Evolutionary conservation across 2,329 filamentous ascomycete genomes (phyloP), one percentile per base, ranked within the genome.

Genomic region (Penicillium palitans): DNA sequence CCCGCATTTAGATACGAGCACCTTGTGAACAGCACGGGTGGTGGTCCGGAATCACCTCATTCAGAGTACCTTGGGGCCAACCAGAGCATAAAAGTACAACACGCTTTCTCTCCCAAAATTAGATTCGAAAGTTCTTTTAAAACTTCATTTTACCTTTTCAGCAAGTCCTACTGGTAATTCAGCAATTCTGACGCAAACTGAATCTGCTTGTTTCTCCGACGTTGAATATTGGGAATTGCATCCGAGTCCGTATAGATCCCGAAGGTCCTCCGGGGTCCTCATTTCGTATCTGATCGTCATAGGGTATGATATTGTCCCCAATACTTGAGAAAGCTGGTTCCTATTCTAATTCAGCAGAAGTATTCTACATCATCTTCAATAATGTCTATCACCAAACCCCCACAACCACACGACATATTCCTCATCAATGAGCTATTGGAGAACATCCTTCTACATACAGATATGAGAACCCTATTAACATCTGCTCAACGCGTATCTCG

Each of bases 381-480:
- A 19, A 57, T 57, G 55, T 54, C 55, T 41, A 39, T 10, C 17
- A 48, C 4, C 33, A 37, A 41, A 17, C 8, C 42, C 37, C 41
- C 42, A 13, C 31, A 53, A 27, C 50, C 55, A 4, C 55, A 57
- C 10, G 21, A 33, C 13, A 37, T 57, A 21, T 54, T 57, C 29
- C 35, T 54, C 44, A 54, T 57, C 50, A 57, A 57, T 19, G 55
- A 57, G 29, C 37, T 57, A 7, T 29, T 57, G 7, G 55, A 57
- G 37, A 57, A 42, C 35, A 54, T 57, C 13, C 55, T 57, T 47
- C 44, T 57, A n/a, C 55, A 57, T 24, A 54, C 37, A 42, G 55
- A 57, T 5, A 57, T 39, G 21, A 46, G 37, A 15, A 57, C 55
- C 7, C 37, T 57, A 15, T n/a, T 57, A 35, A 57, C 50, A 41